A percentile compares a stretch with the other conserved stretches of the same genome.
These are phyloP conservation scores for Solanum chaucha DNA, from an alignment of 257 asterid species.

Conservation along the genomic window DNA sequence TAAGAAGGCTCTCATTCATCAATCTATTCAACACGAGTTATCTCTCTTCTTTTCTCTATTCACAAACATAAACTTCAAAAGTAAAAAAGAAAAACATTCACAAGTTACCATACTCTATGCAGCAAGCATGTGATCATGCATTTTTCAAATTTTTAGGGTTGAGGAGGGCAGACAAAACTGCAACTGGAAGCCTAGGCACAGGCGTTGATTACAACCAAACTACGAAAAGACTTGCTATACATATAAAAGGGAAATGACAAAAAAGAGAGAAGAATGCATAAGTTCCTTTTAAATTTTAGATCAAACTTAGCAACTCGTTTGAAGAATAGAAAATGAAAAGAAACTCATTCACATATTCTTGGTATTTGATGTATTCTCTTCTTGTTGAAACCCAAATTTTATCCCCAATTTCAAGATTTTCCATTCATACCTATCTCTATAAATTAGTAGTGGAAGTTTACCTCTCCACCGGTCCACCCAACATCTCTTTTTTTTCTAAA, in stretches of 20 bases:
- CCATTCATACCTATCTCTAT: neutral
- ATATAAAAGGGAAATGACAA: neutral
- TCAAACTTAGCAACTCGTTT: neutral
- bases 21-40: neutral
- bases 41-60: neutral
- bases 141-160: no score
- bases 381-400: neutral
- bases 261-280: neutral
- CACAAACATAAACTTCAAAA: neutral
- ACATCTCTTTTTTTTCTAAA: neutral
- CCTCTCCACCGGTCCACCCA: neutral
- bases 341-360: neutral
- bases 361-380: neutral
- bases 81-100: no score
- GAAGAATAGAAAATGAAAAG: neutral
- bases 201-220: neutral
- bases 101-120: no score
- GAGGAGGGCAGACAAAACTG: no score
- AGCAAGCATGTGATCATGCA: no score
- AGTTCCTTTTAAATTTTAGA: neutral
- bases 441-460: neutral
- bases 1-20: neutral
- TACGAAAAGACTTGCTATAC: neutral
- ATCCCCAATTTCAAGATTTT: neutral
- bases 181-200: no score